phyloP scores from a whole-genome alignment of 176 grass and related monocot species.

The Echinochloa phyllopogon region DNA sequence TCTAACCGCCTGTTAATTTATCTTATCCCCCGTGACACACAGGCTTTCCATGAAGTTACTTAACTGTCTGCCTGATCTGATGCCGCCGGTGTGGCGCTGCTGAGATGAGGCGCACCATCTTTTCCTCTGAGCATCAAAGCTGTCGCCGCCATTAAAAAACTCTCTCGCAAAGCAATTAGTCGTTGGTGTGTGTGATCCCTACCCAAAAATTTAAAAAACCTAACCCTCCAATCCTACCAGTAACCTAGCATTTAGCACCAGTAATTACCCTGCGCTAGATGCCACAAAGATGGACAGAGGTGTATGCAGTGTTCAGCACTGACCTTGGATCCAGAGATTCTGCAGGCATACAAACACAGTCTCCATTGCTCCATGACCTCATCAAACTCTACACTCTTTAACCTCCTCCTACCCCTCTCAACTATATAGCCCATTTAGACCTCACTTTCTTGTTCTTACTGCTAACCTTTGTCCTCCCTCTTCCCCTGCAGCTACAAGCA shows the following conservation, averaged over 20 bases:
- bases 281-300: constrained; percentile 48
- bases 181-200: constrained; percentile 50
- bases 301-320: constrained; percentile 30
- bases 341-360: constrained; percentile 40
- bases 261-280: constrained; percentile 22
- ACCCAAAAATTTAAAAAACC: constrained; percentile 31
- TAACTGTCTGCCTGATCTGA: constrained; percentile 26
- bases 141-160: constrained; percentile 49
- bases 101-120: constrained; percentile 40
- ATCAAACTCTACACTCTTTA: constrained; percentile 37
- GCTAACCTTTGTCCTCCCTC: constrained; percentile 11
- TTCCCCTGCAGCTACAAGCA: constrained; percentile 10
- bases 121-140: constrained; percentile 49
- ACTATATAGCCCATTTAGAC: constrained; percentile 29
- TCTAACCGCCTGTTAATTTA: constrained; percentile 48
- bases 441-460: constrained; percentile 18
- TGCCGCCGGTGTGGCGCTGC: background rate
- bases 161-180: constrained; percentile 41
- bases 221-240: constrained; percentile 27
- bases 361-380: constrained; percentile 49
- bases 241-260: constrained; percentile 18
- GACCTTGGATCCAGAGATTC: constrained; percentile 71
- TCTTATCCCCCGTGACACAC: constrained; percentile 50
- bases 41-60: constrained; percentile 61
- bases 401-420: background rate